These are phyloP conservation scores for Huntiella bhutanensis DNA, from an alignment of 2,329 filamentous ascomycete species.

Conservation along the genomic window DNA sequence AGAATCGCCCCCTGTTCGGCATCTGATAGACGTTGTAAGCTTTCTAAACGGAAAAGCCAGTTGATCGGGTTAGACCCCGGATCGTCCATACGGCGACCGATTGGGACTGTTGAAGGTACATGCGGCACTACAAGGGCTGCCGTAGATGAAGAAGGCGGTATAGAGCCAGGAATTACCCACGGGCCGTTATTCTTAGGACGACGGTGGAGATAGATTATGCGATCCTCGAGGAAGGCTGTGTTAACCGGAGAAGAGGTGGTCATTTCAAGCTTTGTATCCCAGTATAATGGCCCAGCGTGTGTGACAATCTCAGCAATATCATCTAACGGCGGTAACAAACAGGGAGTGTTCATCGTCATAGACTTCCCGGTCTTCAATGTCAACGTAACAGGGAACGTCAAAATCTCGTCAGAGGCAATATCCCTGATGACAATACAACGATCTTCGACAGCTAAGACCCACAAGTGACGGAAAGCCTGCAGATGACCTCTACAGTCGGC, in stretches of 20 bases:
- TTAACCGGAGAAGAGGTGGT: constrained; percentile 39
- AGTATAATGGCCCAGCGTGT: constrained; percentile 48
- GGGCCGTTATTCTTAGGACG: constrained; percentile 47
- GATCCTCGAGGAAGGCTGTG: constrained; percentile 42
- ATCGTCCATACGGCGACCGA: not conserved
- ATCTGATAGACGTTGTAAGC: constrained; percentile 34
- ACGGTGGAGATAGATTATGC: constrained; percentile 56
- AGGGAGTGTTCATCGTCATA: constrained; percentile 23
- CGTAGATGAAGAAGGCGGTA: not conserved
- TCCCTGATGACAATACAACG: constrained; percentile 80
- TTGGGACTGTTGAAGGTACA: not conserved
- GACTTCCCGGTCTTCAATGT: constrained; percentile 28
- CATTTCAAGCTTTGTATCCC: constrained; percentile 68
- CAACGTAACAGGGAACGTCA: constrained; percentile 53
- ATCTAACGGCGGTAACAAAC: constrained; percentile 44
- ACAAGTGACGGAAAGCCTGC: constrained; percentile 91
- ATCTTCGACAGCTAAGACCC: constrained; percentile 82
- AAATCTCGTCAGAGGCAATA: constrained; percentile 61
- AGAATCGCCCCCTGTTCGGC: constrained; percentile 49
- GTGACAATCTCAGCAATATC: constrained; percentile 41
- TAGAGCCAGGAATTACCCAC: constrained; percentile 25
- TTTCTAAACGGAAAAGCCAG: constrained; percentile 53
- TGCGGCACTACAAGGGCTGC: not conserved
- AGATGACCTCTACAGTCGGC: constrained; percentile 90
- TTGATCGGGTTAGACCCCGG: constrained; percentile 33